Percentiles rank a stretch among this genome's conserved stretches.
phyloP scores from a whole-genome alignment of 192 early-diverging fungal genomes.

The Entomortierella parvispora region DNA sequence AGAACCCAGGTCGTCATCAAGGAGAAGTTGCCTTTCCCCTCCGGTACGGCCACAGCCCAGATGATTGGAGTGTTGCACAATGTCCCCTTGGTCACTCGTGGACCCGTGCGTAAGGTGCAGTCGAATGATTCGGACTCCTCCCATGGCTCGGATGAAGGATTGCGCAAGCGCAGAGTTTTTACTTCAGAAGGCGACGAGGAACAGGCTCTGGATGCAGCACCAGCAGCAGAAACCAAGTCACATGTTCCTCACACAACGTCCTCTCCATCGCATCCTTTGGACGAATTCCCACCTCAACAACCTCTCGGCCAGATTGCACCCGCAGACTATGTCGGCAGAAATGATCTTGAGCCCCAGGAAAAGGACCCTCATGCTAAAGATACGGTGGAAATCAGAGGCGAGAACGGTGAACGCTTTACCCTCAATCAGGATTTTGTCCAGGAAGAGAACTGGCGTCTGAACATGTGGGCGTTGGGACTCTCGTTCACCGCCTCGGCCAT shows the following conservation, averaged over 20 bases:
- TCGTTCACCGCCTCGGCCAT: slow-evolving; percentile 69
- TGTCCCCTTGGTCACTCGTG: slow-evolving; percentile 59
- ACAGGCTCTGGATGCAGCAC: slow-evolving; percentile 7
- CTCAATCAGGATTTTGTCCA: slow-evolving; percentile 33
- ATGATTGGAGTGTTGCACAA: slow-evolving; percentile 82
- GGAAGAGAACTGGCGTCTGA: slow-evolving; percentile 70
- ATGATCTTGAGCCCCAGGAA: not conserved
- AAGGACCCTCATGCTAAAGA: no score
- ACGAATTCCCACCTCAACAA: not conserved
- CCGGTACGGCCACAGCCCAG: slow-evolving; percentile 87
- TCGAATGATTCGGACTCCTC: not conserved
- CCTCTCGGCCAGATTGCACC: slow-evolving; percentile 20
- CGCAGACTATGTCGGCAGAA: slow-evolving; percentile 6
- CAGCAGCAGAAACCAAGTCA: no score
- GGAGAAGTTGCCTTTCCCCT: slow-evolving; percentile 87
- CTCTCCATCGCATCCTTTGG: not conserved
- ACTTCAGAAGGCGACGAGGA: slow-evolving; percentile 3
- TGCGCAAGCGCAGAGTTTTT: slow-evolving; percentile 4
- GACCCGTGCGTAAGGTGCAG: not conserved
- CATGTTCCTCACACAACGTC: no score
- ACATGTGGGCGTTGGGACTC: slow-evolving; percentile 60
- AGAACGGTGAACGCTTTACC: slow-evolving; percentile 39
- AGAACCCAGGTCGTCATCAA: slow-evolving; percentile 81
- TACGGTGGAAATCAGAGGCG: slow-evolving; percentile 28
- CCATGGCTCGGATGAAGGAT: slow-evolving; percentile 1